A percentile compares a stretch with the other conserved stretches of the same genome.
Conservation (phyloP, 2,329 filamentous ascomycete species). For the Epichloe sibirici region DNA sequence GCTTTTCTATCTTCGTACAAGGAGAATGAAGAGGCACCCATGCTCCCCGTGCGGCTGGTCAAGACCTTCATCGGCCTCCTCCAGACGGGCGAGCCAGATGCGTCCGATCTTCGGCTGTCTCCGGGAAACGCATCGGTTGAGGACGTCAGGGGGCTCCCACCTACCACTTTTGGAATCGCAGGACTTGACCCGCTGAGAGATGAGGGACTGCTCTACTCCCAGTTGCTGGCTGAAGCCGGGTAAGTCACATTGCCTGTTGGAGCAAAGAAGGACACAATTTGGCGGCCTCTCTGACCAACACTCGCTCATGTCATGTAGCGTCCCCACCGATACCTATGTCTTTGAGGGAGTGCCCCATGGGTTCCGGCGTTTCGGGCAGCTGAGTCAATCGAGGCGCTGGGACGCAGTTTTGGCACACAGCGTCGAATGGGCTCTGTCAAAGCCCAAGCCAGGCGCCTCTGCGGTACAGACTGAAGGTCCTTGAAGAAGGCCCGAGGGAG, state of each 20-base stretch:
- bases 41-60: not conserved
- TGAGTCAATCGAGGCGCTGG: not conserved
- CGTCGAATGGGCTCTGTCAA: not conserved
- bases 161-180: not conserved
- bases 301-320: too few species aligned
- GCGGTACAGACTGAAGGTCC: not conserved
- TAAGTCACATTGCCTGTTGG: not conserved
- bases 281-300: too few species aligned
- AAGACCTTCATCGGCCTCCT: not conserved
- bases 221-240: not conserved
- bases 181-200: not conserved
- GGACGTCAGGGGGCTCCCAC: not conserved
- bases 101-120: not conserved
- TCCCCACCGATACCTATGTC: too few species aligned
- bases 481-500: not conserved
- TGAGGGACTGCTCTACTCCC: not conserved
- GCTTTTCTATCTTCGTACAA: not conserved
- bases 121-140: not conserved
- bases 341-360: too few species aligned
- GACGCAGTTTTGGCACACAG: not conserved
- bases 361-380: too few species aligned
- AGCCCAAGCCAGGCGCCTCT: not conserved
- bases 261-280: too few species aligned
- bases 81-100: not conserved
- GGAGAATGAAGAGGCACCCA: not conserved